Base-by-base conservation (phyloP, 2,329 filamentous ascomycete genomes). In the Phyllosticta capitalensis region DNA sequence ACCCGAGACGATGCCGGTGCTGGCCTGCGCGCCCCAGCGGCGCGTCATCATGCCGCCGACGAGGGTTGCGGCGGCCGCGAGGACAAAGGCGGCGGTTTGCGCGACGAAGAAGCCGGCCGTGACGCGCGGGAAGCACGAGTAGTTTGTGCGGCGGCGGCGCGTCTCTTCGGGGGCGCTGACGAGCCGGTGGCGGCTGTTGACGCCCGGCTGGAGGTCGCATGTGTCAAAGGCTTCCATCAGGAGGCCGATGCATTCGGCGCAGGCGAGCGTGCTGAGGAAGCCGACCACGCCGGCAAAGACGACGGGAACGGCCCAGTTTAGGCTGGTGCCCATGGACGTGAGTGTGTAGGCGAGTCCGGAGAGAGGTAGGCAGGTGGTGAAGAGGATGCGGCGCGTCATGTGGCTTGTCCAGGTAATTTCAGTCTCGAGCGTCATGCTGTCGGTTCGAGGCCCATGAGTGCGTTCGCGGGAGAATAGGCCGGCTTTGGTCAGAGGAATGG, bases 171-270 rank as follows among this genome's bases (percentile, higher is more conserved):
- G 72, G 68, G 80, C 73, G 58, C 65, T 78, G 67, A 77, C 65
- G 20, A 78, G 66, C 0, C 77, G 72, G 64, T 80, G 78, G 24
- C 66, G 69, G 26, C 74, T 78, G 59, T 81, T 87, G 77, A 87
- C 86, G 10, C 86, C 85, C 1, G 86, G 84, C 64, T 88, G 87
- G 3, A 92, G 77, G 69, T 92, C 89, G 49, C 86, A 89, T n/a
- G 85, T 88, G 69, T 92, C 89, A 69, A 87, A 92, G 0, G 85
- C 86, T 68, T 91, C 88, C 88, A 92, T 91, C 68, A 91, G 81
- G 30, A 92, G 74, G 0, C 88, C 87, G 63, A 87, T 83, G 71
- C 88, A 90, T 71, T 92, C 88, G 2, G 88, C 83, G 52, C 90
- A 84, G 1, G 87, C 88, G 9, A 92, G 80, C 56, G 84, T 86